phyloP scores from a whole-genome alignment of 371 early-diverging fungal genomes.

The Mucor piriformis region DNA sequence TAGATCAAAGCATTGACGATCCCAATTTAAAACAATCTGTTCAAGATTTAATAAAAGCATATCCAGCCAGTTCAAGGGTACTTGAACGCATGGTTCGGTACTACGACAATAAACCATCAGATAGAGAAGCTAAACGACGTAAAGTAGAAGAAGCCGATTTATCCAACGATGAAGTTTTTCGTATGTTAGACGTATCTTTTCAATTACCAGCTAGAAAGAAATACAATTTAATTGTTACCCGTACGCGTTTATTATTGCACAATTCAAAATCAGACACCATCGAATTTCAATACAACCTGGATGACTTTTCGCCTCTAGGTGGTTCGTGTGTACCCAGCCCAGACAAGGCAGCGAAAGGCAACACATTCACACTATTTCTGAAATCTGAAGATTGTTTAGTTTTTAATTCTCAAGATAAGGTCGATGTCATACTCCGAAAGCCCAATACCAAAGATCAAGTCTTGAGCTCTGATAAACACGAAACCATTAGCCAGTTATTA shows the following conservation, averaged over 20 bases:
- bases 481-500: constrained; percentile 21
- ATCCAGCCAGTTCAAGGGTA: constrained; percentile 35
- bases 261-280: constrained; percentile 27
- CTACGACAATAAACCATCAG: constrained; percentile 28
- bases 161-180: constrained; percentile 15
- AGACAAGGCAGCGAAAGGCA: constrained; percentile 41
- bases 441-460: constrained; percentile 1
- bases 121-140: constrained; percentile 35
- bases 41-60: constrained; percentile 25
- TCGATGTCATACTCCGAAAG: constrained; percentile 13
- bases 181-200: constrained; percentile 36
- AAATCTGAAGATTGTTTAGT: constrained; percentile 41
- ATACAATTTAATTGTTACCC: constrained; percentile 32
- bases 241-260: constrained; percentile 25
- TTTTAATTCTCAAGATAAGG: constrained; percentile 44
- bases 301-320: constrained; percentile 26
- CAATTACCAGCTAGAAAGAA: constrained; percentile 45
- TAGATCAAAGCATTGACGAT: constrained; percentile 38
- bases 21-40: constrained; percentile 31
- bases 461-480: constrained; percentile 17
- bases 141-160: constrained; percentile 18
- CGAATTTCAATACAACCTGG: constrained; percentile 25
- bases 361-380: constrained; percentile 41
- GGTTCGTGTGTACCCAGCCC: constrained; percentile 54
- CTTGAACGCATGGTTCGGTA: constrained; percentile 37